Base-by-base conservation (phyloP, 352 stramenopile species). In the Thalassiosira exigua region DNA sequence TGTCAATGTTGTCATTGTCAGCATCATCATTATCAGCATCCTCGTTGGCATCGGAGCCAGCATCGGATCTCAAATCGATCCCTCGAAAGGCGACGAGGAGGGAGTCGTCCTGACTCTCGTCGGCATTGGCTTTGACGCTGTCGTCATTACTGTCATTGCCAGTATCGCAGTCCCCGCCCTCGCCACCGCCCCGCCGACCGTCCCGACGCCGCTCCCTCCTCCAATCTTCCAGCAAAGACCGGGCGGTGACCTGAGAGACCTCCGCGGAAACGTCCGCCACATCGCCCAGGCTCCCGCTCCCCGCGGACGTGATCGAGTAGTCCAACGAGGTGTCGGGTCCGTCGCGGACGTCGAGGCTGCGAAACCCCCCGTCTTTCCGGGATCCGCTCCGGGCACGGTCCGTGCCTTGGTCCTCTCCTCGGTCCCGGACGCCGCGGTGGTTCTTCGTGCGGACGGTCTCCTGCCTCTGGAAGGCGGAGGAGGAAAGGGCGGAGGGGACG, bases 211-310 rank as follows among this genome's bases (percentile, higher is more conserved):
- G 41, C 12, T 80, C 60, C 26, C 68, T 80, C 48, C 41, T 72
- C 71, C 71, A 80, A 21, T 5, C 14, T 1, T 54, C 64, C 9
- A 81, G 30, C 36, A 81, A 50, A 27, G 66, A 27, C 42, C 75
- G 62, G 19, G 60, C n/a, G 14, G 54, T 81, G 4, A 58, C 33
- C 7, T 70, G 30, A 29, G 62, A 69, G 39, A 58, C 46, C 26
- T 73, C n/a, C 7, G 36, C 36, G 7, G 7, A 7, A 7, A 44
- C 36, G 14, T 44, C 14, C 14, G 7, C 36, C 7, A 14, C 14
- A 14, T 44, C 36, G 36, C 14, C 36, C 36, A 7, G 36, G n/a
- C n/a, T n/a, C n/a, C n/a, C n/a, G n/a, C n/a, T n/a, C n/a, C n/a
- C n/a, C n/a, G n/a, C n/a, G n/a, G n/a, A n/a, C n/a, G n/a, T n/a